Evolutionary conservation across 352 stramenopile species (phyloP), one percentile per base, ranked within the genome.

Genomic region (Achlya hypogyna): DNA sequence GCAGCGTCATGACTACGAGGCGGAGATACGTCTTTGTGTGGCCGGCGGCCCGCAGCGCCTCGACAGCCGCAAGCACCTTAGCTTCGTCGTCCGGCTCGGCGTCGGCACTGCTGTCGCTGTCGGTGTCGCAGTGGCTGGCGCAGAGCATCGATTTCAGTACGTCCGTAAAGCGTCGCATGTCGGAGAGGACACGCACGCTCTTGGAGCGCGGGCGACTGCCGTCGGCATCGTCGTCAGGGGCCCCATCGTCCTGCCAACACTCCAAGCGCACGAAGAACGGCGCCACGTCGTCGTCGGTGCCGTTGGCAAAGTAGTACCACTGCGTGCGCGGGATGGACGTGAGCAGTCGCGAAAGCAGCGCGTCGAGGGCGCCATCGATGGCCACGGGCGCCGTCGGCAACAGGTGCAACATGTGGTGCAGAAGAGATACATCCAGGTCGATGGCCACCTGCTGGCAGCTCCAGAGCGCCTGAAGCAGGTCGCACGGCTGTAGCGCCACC

Each of bases 231-330:
- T 51, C 25, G 4, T 49, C 42, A 32, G 51, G 1, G 34, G 0
- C 1, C 22, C n/a, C 18, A 62, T 66, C 65, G 53, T 91, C 62
- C 54, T 91, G 73, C 25, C 79, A 81, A 38, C 77, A 93, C 63
- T 95, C 86, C 51, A 93, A 93, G 10, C 74, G 84, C 29, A 95
- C 88, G 69, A 95, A 95, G 59, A 93, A 92, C 38, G 86, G 83
- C 8, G 85, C 76, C 93, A 90, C 32, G 78, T 90, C 18, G 83
- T 51, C 69, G 42, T 77, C 76, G 51, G 89, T 82, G 58, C 70
- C 89, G 8, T 84, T 84, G 1, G 77, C 81, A 52, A 91, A 95
- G 52, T 90, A 90, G 52, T 88, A 95, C 45, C 91, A 95, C 62
- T 91, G 88, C 3, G 83, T 92, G 8, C 80, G 81, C 43, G 74